These are phyloP conservation scores for Colletotrichum theobromicola DNA, from an alignment of 2,329 filamentous ascomycete genomes.

Conservation along the genomic window DNA sequence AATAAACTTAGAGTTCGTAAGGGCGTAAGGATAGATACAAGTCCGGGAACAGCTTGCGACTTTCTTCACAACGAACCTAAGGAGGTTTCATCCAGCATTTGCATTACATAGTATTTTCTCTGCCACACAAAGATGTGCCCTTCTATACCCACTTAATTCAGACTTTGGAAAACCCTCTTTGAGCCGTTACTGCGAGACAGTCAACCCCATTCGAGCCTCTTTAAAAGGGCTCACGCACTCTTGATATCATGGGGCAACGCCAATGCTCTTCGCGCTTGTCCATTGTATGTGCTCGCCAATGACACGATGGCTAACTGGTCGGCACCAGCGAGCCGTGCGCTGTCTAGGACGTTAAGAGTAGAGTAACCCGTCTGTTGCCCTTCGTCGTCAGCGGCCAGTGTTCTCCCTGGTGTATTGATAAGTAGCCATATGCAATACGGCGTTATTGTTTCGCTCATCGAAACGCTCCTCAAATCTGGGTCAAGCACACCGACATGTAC, in stretches of 20 bases:
- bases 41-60: not conserved
- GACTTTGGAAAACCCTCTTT: not conserved
- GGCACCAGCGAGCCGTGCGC: not conserved
- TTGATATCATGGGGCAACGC: not conserved
- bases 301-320: not conserved
- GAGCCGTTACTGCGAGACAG: not conserved
- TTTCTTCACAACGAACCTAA: too few species aligned
- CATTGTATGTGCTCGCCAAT: accelerated
- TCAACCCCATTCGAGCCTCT: accelerated
- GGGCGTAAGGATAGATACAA: not conserved
- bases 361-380: not conserved
- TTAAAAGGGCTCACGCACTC: not conserved
- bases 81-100: not conserved
- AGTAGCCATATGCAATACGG: not conserved
- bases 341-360: not conserved
- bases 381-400: not conserved
- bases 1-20: not conserved
- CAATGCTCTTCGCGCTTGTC: not conserved
- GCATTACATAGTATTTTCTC: not conserved
- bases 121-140: too few species aligned
- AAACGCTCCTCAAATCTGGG: not conserved
- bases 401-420: not conserved
- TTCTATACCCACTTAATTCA: too few species aligned
- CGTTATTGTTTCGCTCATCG: not conserved
- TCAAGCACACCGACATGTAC: not conserved